Base-by-base conservation (phyloP, 345 rosid species). In the Eucalyptus curtisii region DNA sequence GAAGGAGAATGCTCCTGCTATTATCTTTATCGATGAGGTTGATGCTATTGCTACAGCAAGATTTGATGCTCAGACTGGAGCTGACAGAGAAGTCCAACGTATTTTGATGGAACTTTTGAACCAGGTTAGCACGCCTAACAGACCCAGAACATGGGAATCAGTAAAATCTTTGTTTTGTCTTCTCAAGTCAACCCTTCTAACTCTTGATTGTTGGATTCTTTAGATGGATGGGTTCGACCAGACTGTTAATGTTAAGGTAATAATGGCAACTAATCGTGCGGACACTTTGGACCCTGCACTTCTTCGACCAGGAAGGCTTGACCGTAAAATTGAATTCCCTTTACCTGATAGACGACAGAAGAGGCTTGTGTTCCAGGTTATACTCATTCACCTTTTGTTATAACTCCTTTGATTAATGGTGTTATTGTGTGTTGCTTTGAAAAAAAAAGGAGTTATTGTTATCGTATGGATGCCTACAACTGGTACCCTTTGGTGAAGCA, bases 41-140 rank as follows among this genome's bases (percentile, higher is more conserved):
- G 99, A 97, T 93, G 99, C 99, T 81, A 97, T 97, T 49, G 99
- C 99, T 40, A 97, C 99, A 53, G 99, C 99, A 87, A 95, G 99
- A 95, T 97, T 97, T 93, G 99, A 97, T 93, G 99, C 99, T 91
- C 99, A 97, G 93, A 97, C 99, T 37, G 99, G 99, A 88, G 99
- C 99, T 89, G 99, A 97, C 92, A 96, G 99, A 92, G 99, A 97
- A 91, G 99, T 96, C 92, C 99, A 97, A 91, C 93, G 99, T 13
- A 97, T 97, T 88, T 95, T 96, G 61, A 97, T 97, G 99, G 99
- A 97, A 87, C 96, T 97, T 22, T 94, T 97, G 88, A 97, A 97
- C 92, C 99, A 97, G 99, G 99, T 95, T 7, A 76, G 87, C 40
- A 10, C 0, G 17, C 44, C 31, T 25, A n/a, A 68, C 27, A 49